phyloP scores from a whole-genome alignment of 768 basidiomycete genomes.

The Suillus sp. region DNA sequence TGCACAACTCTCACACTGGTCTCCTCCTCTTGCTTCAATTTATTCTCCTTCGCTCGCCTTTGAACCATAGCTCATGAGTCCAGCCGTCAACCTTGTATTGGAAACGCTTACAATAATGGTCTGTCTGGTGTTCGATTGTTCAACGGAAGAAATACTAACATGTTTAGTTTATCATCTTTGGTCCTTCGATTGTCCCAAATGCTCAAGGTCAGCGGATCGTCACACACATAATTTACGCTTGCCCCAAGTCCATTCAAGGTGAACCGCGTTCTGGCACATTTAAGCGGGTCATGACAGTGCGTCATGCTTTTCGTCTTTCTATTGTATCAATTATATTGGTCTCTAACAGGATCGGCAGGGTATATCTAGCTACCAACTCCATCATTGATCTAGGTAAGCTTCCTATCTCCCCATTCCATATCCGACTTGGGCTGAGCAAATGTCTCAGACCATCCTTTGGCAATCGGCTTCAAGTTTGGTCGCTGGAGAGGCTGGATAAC shows the following conservation, averaged over 20 bases:
- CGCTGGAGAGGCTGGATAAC: too few relatives aligned
- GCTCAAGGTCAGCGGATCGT: conserved; percentile 52
- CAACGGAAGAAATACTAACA: not conserved
- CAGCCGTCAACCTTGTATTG: conserved; percentile 66
- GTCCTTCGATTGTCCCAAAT: conserved; percentile 79
- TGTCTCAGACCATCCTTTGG: too few relatives aligned
- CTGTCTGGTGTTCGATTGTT: conserved; percentile 21
- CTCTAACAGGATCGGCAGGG: too few relatives aligned
- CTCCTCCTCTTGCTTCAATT: too few relatives aligned
- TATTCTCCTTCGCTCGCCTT: conserved; percentile 23
- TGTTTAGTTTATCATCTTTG: conserved; percentile 73
- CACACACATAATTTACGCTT: not conserved
- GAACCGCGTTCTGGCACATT: conserved; percentile 69
- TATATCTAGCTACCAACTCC: too few relatives aligned
- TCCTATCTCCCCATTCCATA: too few relatives aligned
- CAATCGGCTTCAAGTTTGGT: too few relatives aligned
- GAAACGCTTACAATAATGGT: conserved; percentile 55
- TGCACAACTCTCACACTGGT: not conserved
- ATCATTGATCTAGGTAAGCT: too few relatives aligned
- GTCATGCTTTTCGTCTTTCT: conserved; percentile 22
- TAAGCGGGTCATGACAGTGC: too few relatives aligned
- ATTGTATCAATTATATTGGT: not conserved
- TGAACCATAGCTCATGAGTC: conserved; percentile 57
- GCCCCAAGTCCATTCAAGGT: conserved; percentile 26
- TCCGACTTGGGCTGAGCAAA: too few relatives aligned